These are phyloP conservation scores for Piper longum DNA, from an alignment of 164 flowering plant species.

Conservation along the genomic window DNA sequence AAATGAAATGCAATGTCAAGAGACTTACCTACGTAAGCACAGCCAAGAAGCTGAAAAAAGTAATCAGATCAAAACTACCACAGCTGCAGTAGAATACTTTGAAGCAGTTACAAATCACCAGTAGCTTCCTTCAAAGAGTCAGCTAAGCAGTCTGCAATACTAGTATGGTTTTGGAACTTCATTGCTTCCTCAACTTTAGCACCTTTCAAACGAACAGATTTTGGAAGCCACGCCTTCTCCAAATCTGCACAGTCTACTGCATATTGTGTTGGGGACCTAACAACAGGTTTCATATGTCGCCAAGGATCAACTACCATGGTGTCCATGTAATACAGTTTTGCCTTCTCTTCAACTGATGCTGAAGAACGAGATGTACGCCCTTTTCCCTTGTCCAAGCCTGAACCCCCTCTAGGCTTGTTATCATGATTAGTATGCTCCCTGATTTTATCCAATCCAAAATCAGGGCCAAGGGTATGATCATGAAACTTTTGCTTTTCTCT, in stretches of 20 bases:
- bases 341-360: conserved; percentile 22
- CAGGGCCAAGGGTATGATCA: conserved; percentile 9
- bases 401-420: conserved; percentile 16
- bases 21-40: too few relatives aligned
- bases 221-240: background rate
- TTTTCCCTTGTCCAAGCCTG: conserved; percentile 21
- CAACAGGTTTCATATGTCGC: conserved; percentile 42
- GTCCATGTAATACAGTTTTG: conserved; percentile 30
- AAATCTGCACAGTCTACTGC: conserved; percentile 2
- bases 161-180: background rate
- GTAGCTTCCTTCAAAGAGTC: background rate
- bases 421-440: conserved; percentile 11
- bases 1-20: too few relatives aligned
- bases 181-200: background rate
- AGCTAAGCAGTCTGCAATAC: conserved; percentile 1
- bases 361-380: conserved; percentile 17
- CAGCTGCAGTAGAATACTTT: too few relatives aligned
- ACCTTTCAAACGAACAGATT: background rate
- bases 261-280: conserved; percentile 13
- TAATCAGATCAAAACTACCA: too few relatives aligned
- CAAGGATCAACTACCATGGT: conserved; percentile 88
- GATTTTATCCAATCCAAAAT: conserved; percentile 7
- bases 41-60: too few relatives aligned
- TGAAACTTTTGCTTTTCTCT: too few relatives aligned
- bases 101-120: background rate